These are phyloP conservation scores for Podochytrium sp. DNA, from an alignment of 192 early-diverging fungal species.

Conservation along the genomic window DNA sequence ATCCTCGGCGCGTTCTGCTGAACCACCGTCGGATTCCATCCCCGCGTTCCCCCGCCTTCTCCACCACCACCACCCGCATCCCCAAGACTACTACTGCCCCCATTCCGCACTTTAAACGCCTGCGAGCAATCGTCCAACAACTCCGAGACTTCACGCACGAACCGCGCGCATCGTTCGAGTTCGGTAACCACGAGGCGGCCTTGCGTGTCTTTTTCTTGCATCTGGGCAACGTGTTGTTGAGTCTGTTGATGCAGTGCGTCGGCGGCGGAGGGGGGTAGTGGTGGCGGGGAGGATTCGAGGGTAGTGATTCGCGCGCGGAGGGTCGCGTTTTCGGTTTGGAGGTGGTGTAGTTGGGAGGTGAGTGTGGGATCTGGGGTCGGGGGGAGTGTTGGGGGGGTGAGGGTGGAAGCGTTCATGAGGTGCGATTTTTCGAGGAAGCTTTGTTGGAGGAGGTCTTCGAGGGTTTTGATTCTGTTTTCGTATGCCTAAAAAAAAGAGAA, in stretches of 20 bases:
- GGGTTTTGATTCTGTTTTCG: conserved; percentile 31
- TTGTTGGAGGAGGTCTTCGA: conserved; percentile 40
- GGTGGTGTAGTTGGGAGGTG: background rate
- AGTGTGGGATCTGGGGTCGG: background rate
- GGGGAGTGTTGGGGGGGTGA: background rate
- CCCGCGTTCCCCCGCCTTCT: background rate
- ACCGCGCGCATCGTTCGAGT: conserved; percentile 28
- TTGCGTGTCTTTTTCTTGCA: conserved; percentile 21
- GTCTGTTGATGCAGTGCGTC: conserved; percentile 2
- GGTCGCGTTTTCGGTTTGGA: conserved; percentile 30
- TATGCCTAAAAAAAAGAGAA: conserved; percentile 34
- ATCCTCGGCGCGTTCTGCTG: no score
- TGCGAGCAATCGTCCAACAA: conserved; percentile 33
- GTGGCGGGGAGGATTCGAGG: conserved; percentile 19
- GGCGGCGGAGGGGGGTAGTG: background rate
- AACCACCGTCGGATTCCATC: background rate
- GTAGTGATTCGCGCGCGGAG: conserved; percentile 2
- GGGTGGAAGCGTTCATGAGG: background rate
- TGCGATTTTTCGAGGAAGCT: conserved; percentile 28
- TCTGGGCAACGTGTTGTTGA: background rate
- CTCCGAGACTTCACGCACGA: conserved; percentile 34
- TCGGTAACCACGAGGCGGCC: conserved; percentile 21
- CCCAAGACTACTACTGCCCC: background rate
- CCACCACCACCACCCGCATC: background rate
- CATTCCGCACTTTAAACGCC: conserved; percentile 16